Evolutionary conservation across 768 basidiomycete genomes (phyloP), one percentile per base, ranked within the genome.

Genomic region (Paxillus ammoniavirescens): DNA sequence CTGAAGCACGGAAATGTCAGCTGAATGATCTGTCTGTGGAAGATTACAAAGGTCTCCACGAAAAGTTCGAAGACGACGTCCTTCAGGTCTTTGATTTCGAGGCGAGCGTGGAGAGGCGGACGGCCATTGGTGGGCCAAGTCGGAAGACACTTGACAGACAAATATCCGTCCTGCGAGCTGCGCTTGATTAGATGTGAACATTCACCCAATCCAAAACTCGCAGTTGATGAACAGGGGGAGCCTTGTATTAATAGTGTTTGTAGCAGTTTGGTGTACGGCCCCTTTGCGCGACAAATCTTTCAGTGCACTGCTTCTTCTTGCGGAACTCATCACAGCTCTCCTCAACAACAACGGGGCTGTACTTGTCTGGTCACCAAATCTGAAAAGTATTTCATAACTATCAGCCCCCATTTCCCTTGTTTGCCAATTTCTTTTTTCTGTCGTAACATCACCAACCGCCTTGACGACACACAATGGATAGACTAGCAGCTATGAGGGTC

Each of bases 101-200:
- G 70, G 87, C 89, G 45, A 92, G 89, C 57, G 94, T 98, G 13
- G 97, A 99, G 76, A 82, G 93, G 57, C 75, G 95, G 63, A 81
- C 89, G 64, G 87, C 95, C 2, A 92, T 98, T 61, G 97, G 97
- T 31, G 97, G 97, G 9, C 85, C 97, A 4, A 93, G 91, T 67
- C 79, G 81, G 54, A 78, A 77, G 61, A 96, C 93, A 81, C 80
- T 99, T 12, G 81, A 87, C 58, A 75, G 93, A 59, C 96, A 98
- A 73, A 86, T 98, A 51, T 70, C 82, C 15, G 84, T 89, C 4
- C 75, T 97, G 60, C 82, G 91, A 48, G 74, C 75, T 51, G 77
- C 79, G 28, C 69, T 94, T 43, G 68, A 57, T 44, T 63, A 75
- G 52, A 72, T 35, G 7, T 14, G 38, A 13, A 8, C 12, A 41